Percentiles rank a stretch among this genome's conserved stretches.
phyloP scores from a whole-genome alignment of 2,329 filamentous ascomycete species.

The Phialemoniopsis sp. region DNA sequence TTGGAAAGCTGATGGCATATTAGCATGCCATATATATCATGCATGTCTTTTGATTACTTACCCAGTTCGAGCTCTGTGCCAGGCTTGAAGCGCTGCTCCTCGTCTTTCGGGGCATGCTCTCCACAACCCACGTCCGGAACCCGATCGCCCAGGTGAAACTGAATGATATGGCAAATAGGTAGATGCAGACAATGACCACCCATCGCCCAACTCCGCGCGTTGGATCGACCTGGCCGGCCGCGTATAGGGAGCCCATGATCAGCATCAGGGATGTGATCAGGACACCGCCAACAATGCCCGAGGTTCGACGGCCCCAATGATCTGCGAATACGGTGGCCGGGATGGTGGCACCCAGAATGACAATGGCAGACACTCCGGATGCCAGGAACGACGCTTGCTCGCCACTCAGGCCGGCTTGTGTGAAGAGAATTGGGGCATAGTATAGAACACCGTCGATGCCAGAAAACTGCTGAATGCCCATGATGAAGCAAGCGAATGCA shows the following conservation, averaged over 20 bases:
- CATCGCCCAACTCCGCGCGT: constrained; percentile 34
- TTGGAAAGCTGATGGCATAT: constrained; percentile 28
- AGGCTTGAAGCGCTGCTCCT: constrained; percentile 50
- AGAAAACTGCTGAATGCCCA: constrained; percentile 55
- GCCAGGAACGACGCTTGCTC: constrained; percentile 51
- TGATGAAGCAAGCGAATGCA: constrained; percentile 49
- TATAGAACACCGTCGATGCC: constrained; percentile 61
- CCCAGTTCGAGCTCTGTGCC: constrained; percentile 50
- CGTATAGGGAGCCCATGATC: constrained; percentile 48
- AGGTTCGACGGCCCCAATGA: constrained; percentile 49
- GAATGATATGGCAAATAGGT: constrained; percentile 41
- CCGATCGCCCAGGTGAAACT: constrained; percentile 47
- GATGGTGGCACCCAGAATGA: constrained; percentile 50
- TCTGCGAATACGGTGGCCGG: constrained; percentile 52
- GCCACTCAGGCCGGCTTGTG: constrained; percentile 52
- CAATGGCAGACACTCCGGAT: constrained; percentile 53
- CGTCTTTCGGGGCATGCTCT: constrained; percentile 51
- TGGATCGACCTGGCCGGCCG: constrained; percentile 30
- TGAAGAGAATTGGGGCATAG: constrained; percentile 57
- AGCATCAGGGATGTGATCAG: constrained; percentile 46
- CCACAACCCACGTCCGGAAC: constrained; percentile 48
- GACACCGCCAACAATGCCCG: constrained; percentile 47
- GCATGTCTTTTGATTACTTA: constrained; percentile 14
- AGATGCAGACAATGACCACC: constrained; percentile 47
- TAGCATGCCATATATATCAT: neutral